Conservation (phyloP, 352 stramenopile genomes). For the Phytophthora crassamura region DNA sequence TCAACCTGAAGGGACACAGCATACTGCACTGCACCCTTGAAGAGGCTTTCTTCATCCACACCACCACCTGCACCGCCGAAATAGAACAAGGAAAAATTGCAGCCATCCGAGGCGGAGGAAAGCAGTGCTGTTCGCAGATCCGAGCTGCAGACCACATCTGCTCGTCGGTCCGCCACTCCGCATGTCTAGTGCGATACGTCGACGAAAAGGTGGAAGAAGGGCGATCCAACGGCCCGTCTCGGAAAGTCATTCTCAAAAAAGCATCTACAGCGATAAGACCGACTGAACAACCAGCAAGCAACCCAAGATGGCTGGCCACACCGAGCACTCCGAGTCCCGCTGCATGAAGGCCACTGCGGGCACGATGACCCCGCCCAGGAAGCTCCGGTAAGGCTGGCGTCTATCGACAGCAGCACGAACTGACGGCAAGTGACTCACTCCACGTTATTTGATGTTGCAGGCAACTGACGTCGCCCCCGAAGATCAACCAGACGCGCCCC, state of each 20-base stretch:
- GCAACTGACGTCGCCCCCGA: conserved; percentile 28
- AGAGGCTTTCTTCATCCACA: neutral
- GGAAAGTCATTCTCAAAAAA: conserved; percentile 38
- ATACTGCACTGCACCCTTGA: too few relatives aligned
- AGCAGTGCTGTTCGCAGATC: conserved; percentile 32
- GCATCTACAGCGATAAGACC: conserved; percentile 26
- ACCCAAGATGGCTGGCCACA: conserved; percentile 27
- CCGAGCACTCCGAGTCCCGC: conserved; percentile 5
- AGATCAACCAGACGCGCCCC: conserved; percentile 25
- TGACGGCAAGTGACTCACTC: conserved; percentile 19
- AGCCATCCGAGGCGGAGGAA: conserved; percentile 25
- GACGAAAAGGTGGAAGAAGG: conserved; percentile 25
- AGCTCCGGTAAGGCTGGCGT: conserved; percentile 23
- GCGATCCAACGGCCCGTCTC: neutral
- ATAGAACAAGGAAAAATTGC: conserved; percentile 11
- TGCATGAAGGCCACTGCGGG: neutral
- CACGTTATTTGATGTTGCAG: conserved; percentile 7
- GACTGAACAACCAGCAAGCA: neutral
- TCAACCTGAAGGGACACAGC: conserved; percentile 24
- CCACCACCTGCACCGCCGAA: conserved; percentile 3
- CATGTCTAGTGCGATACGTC: conserved; percentile 19
- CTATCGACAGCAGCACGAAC: neutral
- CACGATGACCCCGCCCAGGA: conserved; percentile 24
- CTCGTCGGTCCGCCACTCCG: conserved; percentile 1
- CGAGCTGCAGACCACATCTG: conserved; percentile 25